phyloP scores from a whole-genome alignment of 805 yeast genomes.

The Candida maltosa region DNA sequence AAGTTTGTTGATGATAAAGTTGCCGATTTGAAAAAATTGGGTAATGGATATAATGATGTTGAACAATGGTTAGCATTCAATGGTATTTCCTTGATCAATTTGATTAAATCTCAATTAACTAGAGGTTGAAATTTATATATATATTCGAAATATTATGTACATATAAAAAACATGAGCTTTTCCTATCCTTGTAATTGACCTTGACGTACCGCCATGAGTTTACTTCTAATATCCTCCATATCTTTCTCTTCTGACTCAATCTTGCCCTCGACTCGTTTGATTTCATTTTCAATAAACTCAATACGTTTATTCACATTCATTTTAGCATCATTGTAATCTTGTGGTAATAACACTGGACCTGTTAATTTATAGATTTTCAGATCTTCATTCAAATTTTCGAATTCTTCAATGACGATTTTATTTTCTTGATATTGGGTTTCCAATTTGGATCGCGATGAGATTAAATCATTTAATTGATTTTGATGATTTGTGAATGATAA shows the following conservation, averaged over 20 bases:
- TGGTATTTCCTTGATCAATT: conserved; percentile 59
- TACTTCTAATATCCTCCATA: conserved; percentile 58
- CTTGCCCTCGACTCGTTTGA: conserved; percentile 67
- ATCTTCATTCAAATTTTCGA: conserved; percentile 58
- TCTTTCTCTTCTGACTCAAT: conserved; percentile 45
- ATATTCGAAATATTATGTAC: too few species aligned
- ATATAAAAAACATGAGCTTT: not conserved
- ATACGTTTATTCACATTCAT: conserved; percentile 83
- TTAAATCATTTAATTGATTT: conserved; percentile 46
- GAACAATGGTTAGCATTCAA: conserved; percentile 78
- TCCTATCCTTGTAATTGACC: not conserved
- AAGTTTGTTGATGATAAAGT: conserved; percentile 63
- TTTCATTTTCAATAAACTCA: conserved; percentile 81
- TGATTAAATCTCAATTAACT: conserved; percentile 65
- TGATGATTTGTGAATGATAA: conserved; percentile 46
- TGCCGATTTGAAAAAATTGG: conserved; percentile 49
- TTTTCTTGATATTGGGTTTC: conserved; percentile 96
- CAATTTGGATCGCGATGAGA: conserved; percentile 75
- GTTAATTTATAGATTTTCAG: conserved; percentile 83
- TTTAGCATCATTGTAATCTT: conserved; percentile 78
- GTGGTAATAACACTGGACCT: conserved; percentile 91
- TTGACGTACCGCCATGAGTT: conserved; percentile 48
- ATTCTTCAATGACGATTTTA: conserved; percentile 82
- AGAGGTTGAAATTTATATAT: conserved; percentile 44
- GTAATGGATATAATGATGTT: conserved; percentile 58